Evolutionary conservation across 2,329 filamentous ascomycete species (phyloP), one percentile per base, ranked within the genome.

Genomic region (Rutstroemia sp.): DNA sequence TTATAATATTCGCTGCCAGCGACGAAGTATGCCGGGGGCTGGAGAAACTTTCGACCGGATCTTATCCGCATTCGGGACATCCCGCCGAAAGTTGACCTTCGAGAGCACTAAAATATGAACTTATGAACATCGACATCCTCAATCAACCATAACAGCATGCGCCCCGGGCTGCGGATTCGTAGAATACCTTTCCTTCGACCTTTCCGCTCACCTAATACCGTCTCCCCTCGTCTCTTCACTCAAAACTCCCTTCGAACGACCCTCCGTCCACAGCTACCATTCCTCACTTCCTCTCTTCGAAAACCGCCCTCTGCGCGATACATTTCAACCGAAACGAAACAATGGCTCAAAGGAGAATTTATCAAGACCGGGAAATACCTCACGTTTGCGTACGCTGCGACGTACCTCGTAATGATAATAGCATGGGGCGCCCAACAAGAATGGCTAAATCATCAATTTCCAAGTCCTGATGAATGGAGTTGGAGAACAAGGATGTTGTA

Each of bases 381-480:
- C 0, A 65, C 78, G n/a, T 77, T 81, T 27, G 71, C 88, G 42
- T 92, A 84, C 78, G 79, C 83, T 14, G 79, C 84, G 42, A 70
- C 84, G 7, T 73, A 79, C 46, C 79, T 86, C 58, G 71, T 83
- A 44, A 74, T 81, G 40, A 73, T 87, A 9, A 80, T 84, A 40
- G 78, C 79, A 61, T 81, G 84, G 60, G 85, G 85, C 16, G 68
- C 90, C 38, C 78, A 87, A 67, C 86, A 92, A 66, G 89, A 95
- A 71, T 75, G 78, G 58, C 76, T 89, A 46, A 91, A 96, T 73
- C 79, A 86, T 48, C 76, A 80, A 52, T 89, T 86, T 68, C 91
- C 91, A 0, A 92, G 89, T 1, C 92, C 92, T 1, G 79, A 81
- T 25, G 92, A 95, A 69, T 96, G 92, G 90, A 75, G 75, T 0